Evolutionary conservation across 352 stramenopile species (phyloP), one percentile per base, ranked within the genome.

Genomic region (Globisporangium polare): DNA sequence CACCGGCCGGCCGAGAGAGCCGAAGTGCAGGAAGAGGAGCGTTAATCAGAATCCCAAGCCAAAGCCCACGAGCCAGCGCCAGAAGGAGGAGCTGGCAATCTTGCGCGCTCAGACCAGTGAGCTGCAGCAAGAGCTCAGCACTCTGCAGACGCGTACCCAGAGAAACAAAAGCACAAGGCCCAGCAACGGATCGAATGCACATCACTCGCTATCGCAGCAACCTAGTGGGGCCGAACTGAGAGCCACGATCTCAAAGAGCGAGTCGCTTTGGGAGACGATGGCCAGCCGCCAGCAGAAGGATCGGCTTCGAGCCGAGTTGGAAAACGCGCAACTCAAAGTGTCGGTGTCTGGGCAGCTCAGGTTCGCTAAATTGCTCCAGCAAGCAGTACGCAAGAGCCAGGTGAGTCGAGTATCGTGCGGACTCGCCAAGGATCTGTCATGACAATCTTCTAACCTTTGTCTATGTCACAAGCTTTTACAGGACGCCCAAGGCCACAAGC

Each of bases 271-370:
- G 75, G 67, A 74, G 53, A 57, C 58, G 0, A 78, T 82, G 26
- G 68, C 73, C 7, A 74, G 71, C 53, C 61, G 72, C 5, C 71
- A 85, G 43, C 50, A 62, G 27, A 66, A 72, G 12, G 69, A 76
- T 31, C 73, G 73, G 47, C 45, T 62, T 4, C 73, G 69, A 37
- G 63, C 72, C 2, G 67, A 79, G 49, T 54, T 74, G 37, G 71
- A 85, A 55, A 85, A 85, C 43, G 56, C 62, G 0, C 74, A 80
- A 54, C 61, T 82, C 33, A 63, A 66, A 0, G 67, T 77, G 33
- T 68, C 74, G 60, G 66, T 82, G 31, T 68, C 80, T 58, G 71
- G 62, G 1, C 73, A 85, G 52, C 72, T 78, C 56, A 68, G 68
- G 2, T 53, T 85, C 15, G 67, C 69, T 0, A 74, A 69, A 27